Percentiles rank a stretch among this genome's conserved stretches.
These are phyloP conservation scores for Trametes villosa DNA, from an alignment of 768 basidiomycete genomes.

Conservation along the genomic window DNA sequence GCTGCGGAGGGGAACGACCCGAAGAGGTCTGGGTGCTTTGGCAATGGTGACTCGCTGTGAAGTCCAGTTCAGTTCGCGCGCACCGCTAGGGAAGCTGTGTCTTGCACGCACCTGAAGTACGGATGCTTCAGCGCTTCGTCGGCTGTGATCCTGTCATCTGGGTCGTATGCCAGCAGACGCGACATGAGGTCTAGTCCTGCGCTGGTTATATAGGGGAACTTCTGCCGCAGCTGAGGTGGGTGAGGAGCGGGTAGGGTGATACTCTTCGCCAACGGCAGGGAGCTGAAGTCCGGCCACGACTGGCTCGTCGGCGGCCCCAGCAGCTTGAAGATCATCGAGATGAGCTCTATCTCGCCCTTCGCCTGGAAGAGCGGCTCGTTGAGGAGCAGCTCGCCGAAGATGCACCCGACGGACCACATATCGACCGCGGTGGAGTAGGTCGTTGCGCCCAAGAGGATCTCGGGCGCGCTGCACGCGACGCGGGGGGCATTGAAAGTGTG, in stretches of 20 bases:
- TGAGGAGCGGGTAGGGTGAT: conserved; percentile 77
- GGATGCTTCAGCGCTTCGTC: conserved; percentile 90
- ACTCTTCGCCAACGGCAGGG: conserved; percentile 80
- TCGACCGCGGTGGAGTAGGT: conserved; percentile 96
- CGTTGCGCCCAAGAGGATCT: conserved; percentile 90
- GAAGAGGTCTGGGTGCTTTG: conserved; percentile 96
- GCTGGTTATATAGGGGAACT: conserved; percentile 82
- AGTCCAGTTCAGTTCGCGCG: not conserved
- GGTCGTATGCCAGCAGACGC: conserved; percentile 87
- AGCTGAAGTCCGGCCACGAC: conserved; percentile 85
- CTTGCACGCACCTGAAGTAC: conserved; percentile 80
- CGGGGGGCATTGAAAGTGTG: conserved; percentile 23
- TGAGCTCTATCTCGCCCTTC: conserved; percentile 91
- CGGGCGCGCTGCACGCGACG: conserved; percentile 71
- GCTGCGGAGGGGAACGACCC: conserved; percentile 95
- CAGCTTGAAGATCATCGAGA: conserved; percentile 93
- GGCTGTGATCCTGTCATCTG: conserved; percentile 81
- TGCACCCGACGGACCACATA: conserved; percentile 99
- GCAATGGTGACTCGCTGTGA: conserved; percentile 85
- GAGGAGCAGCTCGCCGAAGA: conserved; percentile 93
- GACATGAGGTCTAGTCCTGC: conserved; percentile 86
- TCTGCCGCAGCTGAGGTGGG: conserved; percentile 76
- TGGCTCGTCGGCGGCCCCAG: conserved; percentile 89
- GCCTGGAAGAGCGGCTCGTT: conserved; percentile 98
- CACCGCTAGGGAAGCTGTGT: too few species aligned